Evolutionary conservation across 2,329 filamentous ascomycete genomes (phyloP).

Genomic region (Cytospora paraplurivora): DNA sequence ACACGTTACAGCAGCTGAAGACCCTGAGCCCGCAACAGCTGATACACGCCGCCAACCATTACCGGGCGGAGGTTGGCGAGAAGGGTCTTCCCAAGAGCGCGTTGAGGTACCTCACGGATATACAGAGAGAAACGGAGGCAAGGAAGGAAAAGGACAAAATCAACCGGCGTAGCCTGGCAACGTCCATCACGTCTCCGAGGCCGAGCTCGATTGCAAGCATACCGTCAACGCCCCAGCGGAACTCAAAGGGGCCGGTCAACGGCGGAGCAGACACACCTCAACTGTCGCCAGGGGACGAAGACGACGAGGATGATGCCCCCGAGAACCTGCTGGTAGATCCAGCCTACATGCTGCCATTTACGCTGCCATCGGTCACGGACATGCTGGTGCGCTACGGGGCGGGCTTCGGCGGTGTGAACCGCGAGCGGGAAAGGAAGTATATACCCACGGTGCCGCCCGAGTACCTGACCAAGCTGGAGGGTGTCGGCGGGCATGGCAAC

Average conservation of each 20-base stretch:
- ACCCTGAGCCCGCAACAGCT: slow-evolving; percentile 84
- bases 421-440: slow-evolving; percentile 90
- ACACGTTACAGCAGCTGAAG: slow-evolving; percentile 86
- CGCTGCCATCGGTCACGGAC: slow-evolving; percentile 92
- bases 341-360: slow-evolving; percentile 89
- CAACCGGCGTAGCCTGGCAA: slow-evolving; percentile 46
- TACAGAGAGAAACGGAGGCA: slow-evolving; percentile 73
- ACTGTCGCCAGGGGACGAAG: slow-evolving; percentile 47
- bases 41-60: slow-evolving; percentile 88
- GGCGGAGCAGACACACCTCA: slow-evolving; percentile 36
- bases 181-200: slow-evolving; percentile 36
- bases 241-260: slow-evolving; percentile 42
- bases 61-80: slow-evolving; percentile 92
- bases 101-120: slow-evolving; percentile 78
- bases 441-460: slow-evolving; percentile 94
- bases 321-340: slow-evolving; percentile 83
- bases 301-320: slow-evolving; percentile 70
- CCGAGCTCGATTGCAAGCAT: slow-evolving; percentile 41
- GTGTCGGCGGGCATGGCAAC: slow-evolving; percentile 45
- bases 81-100: slow-evolving; percentile 87
- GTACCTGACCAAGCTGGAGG: slow-evolving; percentile 85
- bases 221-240: slow-evolving; percentile 47
- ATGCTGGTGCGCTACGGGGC: slow-evolving; percentile 96
- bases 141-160: slow-evolving; percentile 57
- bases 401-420: slow-evolving; percentile 89